Evolutionary conservation across 805 yeast species (phyloP).

Genomic region (Zygosaccharomyces bisporus): DNA sequence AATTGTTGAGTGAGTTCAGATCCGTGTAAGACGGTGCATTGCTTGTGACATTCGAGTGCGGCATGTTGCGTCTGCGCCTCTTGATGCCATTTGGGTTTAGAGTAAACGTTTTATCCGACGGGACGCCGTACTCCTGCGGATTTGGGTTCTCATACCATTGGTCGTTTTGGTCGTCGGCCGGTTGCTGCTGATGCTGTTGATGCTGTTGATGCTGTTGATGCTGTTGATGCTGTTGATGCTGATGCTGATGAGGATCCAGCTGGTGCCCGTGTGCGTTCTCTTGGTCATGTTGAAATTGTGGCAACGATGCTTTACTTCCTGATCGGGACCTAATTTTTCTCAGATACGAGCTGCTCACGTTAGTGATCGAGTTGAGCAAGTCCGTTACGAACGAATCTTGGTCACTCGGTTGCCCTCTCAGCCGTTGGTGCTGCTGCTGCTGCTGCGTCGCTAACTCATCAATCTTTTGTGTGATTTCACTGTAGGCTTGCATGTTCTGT

Average conservation of each 20-base stretch:
- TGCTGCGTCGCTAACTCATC: slow-evolving; percentile 8
- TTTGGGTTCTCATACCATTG: slow-evolving; percentile 3
- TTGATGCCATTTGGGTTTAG: slow-evolving; percentile 35
- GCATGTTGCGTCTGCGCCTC: slow-evolving; percentile 17
- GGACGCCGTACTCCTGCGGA: slow-evolving; percentile 7
- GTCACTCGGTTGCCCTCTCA: slow-evolving; percentile 6
- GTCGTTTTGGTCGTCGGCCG: slow-evolving; percentile 5
- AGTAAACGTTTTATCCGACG: slow-evolving; percentile 22
- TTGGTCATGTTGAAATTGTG: not conserved
- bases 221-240: not conserved
- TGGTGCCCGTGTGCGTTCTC: not conserved
- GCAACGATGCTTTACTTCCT: not conserved
- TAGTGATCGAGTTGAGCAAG: slow-evolving; percentile 30
- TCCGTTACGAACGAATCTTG: slow-evolving; percentile 28
- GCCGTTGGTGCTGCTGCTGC: not conserved
- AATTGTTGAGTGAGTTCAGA: slow-evolving; percentile 15
- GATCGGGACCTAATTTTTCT: slow-evolving; percentile 16
- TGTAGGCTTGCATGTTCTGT: slow-evolving; percentile 9
- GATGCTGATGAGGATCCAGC: not conserved
- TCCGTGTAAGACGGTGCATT: slow-evolving; percentile 16
- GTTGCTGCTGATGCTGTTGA: slow-evolving; percentile 9
- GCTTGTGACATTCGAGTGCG: slow-evolving; percentile 13
- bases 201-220: not conserved
- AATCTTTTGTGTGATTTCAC: slow-evolving; percentile 7
- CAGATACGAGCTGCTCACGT: slow-evolving; percentile 29